phyloP scores from a whole-genome alignment of 371 early-diverging fungal species.

The Mucor lusitanicus region DNA sequence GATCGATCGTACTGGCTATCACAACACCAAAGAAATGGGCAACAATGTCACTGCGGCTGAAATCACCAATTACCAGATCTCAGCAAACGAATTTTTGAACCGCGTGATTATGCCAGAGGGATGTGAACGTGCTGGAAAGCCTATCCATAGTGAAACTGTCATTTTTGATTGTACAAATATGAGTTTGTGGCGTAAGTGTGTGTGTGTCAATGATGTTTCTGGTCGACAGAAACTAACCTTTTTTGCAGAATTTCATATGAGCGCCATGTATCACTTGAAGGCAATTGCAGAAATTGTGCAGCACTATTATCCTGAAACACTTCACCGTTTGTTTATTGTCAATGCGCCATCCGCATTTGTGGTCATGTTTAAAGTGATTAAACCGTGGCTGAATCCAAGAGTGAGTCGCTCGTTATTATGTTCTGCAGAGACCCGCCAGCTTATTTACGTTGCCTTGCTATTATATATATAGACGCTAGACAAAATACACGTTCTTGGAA shows the following conservation, averaged over 20 bases:
- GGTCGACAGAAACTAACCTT: not conserved
- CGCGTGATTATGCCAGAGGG: conserved; percentile 72
- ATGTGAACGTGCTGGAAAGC: conserved; percentile 58
- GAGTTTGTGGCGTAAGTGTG: conserved; percentile 61
- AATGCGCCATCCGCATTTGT: conserved; percentile 81
- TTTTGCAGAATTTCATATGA: conserved; percentile 66
- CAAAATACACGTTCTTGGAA: conserved; percentile 74
- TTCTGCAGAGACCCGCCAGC: not conserved
- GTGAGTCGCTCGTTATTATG: conserved; percentile 10
- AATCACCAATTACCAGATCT: conserved; percentile 68
- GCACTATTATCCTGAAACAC: conserved; percentile 80
- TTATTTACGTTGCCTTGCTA: not conserved
- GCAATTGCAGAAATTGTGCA: conserved; percentile 75
- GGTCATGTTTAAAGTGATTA: conserved; percentile 74
- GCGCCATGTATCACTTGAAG: conserved; percentile 69
- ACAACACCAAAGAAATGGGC: conserved; percentile 71
- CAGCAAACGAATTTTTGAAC: conserved; percentile 73
- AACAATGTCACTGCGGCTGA: conserved; percentile 58
- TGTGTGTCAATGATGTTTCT: not conserved
- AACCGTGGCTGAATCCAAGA: conserved; percentile 77
- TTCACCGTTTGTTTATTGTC: conserved; percentile 74
- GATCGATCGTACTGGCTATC: conserved; percentile 77
- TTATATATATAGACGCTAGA: conserved; percentile 63
- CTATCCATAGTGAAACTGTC: conserved; percentile 75
- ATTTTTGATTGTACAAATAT: conserved; percentile 82